Evolutionary conservation across 1,284 basidiomycete genomes (phyloP).

Genomic region (Blastosporella zonata): DNA sequence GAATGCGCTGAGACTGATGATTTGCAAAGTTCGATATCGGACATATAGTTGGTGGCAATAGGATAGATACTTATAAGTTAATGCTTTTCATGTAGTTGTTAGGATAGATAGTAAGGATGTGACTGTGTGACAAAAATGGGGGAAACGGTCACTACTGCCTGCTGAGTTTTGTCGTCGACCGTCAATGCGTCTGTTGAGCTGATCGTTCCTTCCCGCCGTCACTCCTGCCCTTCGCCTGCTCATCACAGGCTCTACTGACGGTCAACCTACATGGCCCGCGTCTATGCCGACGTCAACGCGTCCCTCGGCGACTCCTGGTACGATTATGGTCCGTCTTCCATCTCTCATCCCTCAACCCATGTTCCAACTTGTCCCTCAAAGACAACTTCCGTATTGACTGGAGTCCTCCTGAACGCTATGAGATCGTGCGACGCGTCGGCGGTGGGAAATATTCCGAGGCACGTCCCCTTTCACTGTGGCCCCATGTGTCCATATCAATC

Average conservation of each 20-base stretch:
- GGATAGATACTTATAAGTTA: too few relatives aligned
- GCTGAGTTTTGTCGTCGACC: conserved; percentile 12
- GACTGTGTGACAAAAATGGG: conserved; percentile 15
- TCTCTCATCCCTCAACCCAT: background rate
- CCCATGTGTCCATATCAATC: conserved; percentile 1
- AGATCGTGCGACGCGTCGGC: conserved; percentile 77
- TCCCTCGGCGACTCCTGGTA: conserved; percentile 46
- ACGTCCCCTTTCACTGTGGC: conserved; percentile 12
- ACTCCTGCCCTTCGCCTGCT: conserved; percentile 6
- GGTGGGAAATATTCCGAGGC: conserved; percentile 81
- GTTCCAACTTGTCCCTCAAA: conserved; percentile 25
- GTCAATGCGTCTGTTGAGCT: conserved; percentile 20
- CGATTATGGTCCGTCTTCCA: conserved; percentile 41
- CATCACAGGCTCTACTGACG: conserved; percentile 7
- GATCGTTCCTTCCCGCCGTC: conserved; percentile 13
- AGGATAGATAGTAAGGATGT: conserved; percentile 2
- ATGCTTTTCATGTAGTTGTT: background rate
- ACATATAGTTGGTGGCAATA: too few relatives aligned
- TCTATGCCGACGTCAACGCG: conserved; percentile 47
- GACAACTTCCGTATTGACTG: conserved; percentile 74
- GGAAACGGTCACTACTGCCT: conserved; percentile 10
- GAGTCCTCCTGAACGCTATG: conserved; percentile 78
- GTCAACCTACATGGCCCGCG: conserved; percentile 41
- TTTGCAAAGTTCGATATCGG: too few relatives aligned
- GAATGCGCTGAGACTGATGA: conserved; percentile 2